phyloP scores from a whole-genome alignment of 2,329 filamentous ascomycete species.

The Colletotrichum filicis region DNA sequence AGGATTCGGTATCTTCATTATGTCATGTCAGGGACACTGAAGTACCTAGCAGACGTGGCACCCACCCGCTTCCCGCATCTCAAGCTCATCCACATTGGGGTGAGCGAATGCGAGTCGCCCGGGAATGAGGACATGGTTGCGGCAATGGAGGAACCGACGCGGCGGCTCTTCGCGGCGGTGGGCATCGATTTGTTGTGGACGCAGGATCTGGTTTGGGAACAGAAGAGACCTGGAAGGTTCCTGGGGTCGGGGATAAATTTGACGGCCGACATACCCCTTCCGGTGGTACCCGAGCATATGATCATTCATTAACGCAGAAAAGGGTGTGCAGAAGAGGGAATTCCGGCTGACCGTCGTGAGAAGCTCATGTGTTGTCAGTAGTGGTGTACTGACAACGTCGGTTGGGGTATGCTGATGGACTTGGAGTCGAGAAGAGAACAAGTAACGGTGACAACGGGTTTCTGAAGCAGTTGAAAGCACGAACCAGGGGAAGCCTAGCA shows the following conservation, averaged over 20 bases:
- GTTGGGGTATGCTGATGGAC: not conserved
- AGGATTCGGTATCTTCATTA: not conserved
- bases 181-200: not conserved
- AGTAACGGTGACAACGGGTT: not conserved
- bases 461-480: not conserved
- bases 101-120: not conserved
- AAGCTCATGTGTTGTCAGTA: not conserved
- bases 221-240: not conserved
- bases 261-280: not conserved
- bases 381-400: not conserved
- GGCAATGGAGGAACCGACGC: not conserved
- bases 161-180: not conserved
- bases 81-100: not conserved
- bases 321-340: not conserved
- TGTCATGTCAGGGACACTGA: not conserved
- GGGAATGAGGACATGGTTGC: not conserved
- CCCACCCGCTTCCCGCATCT: not conserved
- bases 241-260: not conserved
- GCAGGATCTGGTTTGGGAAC: not conserved
- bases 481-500: not conserved
- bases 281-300: too few species aligned
- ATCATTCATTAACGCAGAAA: not conserved
- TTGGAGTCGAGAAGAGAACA: not conserved
- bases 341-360: not conserved
- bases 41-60: not conserved